phyloP scores from a whole-genome alignment of 2,329 filamentous ascomycete genomes.

The Coleophoma crateriformis region DNA sequence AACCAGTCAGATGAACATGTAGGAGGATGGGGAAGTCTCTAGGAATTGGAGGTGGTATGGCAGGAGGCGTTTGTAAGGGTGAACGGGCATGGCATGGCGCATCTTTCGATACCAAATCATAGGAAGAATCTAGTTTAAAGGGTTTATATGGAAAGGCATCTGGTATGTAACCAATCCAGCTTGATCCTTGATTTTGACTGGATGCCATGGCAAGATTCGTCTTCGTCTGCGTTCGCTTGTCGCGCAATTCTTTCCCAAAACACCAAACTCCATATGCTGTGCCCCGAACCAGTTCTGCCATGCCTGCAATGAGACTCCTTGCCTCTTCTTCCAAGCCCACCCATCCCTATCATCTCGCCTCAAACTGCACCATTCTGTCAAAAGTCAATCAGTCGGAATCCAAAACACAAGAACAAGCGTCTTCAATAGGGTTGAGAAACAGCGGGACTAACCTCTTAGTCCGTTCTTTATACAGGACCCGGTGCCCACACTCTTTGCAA shows the following conservation, averaged over 20 bases:
- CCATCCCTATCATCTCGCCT: conserved; percentile 61
- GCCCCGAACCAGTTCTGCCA: no score
- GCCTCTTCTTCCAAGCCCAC: no score
- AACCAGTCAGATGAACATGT: conserved; percentile 26
- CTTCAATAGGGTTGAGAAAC: no score
- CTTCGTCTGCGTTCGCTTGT: no score
- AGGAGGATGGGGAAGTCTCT: conserved; percentile 1
- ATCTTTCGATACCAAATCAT: conserved; percentile 21
- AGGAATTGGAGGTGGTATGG: conserved; percentile 1
- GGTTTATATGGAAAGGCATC: no score
- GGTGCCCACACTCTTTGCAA: conserved; percentile 89
- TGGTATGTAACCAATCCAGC: no score
- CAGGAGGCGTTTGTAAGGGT: conserved; percentile 7
- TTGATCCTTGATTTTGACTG: no score
- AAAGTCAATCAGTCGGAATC: conserved; percentile 1
- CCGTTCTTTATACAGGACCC: conserved; percentile 94
- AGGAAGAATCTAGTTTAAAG: neutral
- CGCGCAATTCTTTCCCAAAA: no score
- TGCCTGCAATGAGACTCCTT: no score
- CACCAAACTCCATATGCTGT: no score
- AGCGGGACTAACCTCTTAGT: conserved; percentile 74
- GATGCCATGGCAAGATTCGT: no score
- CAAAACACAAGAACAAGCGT: neutral
- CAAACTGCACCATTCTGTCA: conserved; percentile 92
- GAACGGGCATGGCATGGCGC: conserved; percentile 24